These are phyloP conservation scores for Daldinia childiae DNA, from an alignment of 495 filamentous ascomycete species.

Conservation along the genomic window DNA sequence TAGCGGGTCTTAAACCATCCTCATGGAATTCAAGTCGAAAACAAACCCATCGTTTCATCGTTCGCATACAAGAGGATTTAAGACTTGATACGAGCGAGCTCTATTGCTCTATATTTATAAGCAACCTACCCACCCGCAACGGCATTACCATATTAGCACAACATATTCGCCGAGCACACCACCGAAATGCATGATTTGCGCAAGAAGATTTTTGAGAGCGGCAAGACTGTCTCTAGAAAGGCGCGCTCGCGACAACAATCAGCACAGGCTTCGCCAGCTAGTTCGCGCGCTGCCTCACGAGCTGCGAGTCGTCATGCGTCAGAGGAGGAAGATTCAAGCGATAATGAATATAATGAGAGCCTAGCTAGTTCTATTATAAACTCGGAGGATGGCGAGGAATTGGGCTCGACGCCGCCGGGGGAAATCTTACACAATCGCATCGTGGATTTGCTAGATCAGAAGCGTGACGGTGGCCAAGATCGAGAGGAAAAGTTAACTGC, in stretches of 20 bases:
- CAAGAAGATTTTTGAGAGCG: constrained; percentile 81
- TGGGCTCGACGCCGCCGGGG: constrained; percentile 64
- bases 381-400: constrained; percentile 56
- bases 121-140: background rate
- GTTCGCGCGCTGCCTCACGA: constrained; percentile 65
- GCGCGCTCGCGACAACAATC: constrained; percentile 78
- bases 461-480: constrained; percentile 81
- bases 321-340: constrained; percentile 80
- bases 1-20: constrained; percentile 31
- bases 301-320: constrained; percentile 70
- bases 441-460: constrained; percentile 84
- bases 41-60: constrained; percentile 28
- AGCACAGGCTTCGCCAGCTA: constrained; percentile 61
- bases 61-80: constrained; percentile 41
- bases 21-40: constrained; percentile 49
- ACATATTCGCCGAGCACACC: background rate
- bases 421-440: constrained; percentile 76
- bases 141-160: background rate
- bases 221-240: constrained; percentile 93
- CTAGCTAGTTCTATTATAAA: constrained; percentile 62
- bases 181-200: constrained; percentile 77
- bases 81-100: constrained; percentile 41
- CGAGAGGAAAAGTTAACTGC: constrained; percentile 75
- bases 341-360: constrained; percentile 56
- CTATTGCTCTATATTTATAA: background rate